A percentile compares a stretch with the other conserved stretches of the same genome.
These are phyloP conservation scores for Candida boidinii DNA, from an alignment of 805 yeast species.

Conservation along the genomic window DNA sequence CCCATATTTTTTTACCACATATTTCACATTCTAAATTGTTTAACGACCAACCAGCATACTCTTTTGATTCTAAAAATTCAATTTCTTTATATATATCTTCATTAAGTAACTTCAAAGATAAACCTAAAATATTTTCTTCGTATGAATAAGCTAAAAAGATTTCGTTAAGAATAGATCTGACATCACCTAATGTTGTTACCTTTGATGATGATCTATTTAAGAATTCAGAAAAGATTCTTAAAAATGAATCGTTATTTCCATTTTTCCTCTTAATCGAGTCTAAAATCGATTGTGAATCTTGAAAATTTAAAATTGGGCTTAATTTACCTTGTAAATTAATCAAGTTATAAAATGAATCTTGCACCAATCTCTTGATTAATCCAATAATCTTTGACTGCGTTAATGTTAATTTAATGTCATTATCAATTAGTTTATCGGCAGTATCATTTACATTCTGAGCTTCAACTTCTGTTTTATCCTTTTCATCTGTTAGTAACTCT, in stretches of 20 bases:
- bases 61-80: conserved; percentile 29
- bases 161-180: conserved; percentile 51
- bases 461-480: conserved; percentile 2
- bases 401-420: too few species aligned
- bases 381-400: conserved; percentile 15
- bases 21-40: conserved; percentile 54
- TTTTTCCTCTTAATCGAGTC: too few species aligned
- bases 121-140: conserved; percentile 47
- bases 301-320: background rate
- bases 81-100: conserved; percentile 44
- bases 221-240: conserved; percentile 46
- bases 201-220: conserved; percentile 39
- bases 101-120: conserved; percentile 47
- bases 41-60: conserved; percentile 56
- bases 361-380: conserved; percentile 29
- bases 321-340: conserved; percentile 21
- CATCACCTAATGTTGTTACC: conserved; percentile 48
- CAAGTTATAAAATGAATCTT: conserved; percentile 32
- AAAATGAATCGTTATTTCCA: conserved; percentile 28
- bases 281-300: conserved; percentile 1
- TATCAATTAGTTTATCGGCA: too few species aligned
- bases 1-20: conserved; percentile 72
- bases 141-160: conserved; percentile 56
- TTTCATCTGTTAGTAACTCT: too few species aligned
- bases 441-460: background rate